These are phyloP conservation scores for Luvunga scandens DNA, from an alignment of 345 rosid genomes.

Conservation along the genomic window DNA sequence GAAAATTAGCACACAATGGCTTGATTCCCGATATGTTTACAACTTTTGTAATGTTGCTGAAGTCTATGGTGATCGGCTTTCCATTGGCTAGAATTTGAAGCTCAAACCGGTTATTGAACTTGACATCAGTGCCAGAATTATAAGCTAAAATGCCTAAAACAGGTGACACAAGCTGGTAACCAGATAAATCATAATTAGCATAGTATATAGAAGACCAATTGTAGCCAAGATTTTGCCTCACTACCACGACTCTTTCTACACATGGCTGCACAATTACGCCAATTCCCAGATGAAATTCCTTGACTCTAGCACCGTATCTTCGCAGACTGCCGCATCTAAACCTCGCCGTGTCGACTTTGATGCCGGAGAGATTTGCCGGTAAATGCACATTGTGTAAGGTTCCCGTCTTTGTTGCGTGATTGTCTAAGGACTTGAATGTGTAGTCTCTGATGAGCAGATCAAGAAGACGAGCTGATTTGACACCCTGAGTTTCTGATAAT, in stretches of 20 bases:
- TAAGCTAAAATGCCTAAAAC: conserved; percentile 81
- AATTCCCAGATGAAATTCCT: conserved; percentile 62
- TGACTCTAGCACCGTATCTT: conserved; percentile 71
- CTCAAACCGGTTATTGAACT: conserved; percentile 50
- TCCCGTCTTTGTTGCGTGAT: conserved; percentile 55
- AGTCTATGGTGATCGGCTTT: conserved; percentile 64
- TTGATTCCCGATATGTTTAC: conserved; percentile 31
- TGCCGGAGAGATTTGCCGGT: conserved; percentile 78
- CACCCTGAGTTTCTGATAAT: conserved; percentile 32
- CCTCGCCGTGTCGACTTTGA: conserved; percentile 55
- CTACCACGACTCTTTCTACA: conserved; percentile 72
- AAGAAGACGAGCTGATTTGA: conserved; percentile 52
- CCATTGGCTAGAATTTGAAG: conserved; percentile 45
- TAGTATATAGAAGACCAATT: conserved; percentile 77
- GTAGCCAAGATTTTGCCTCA: conserved; percentile 63
- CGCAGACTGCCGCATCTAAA: conserved; percentile 89
- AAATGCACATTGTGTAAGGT: conserved; percentile 44
- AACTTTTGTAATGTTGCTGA: conserved; percentile 28
- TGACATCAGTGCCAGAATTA: conserved; percentile 41
- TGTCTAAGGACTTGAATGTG: conserved; percentile 55
- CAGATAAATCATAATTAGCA: conserved; percentile 70
- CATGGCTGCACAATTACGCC: conserved; percentile 76
- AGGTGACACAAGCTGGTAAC: conserved; percentile 74
- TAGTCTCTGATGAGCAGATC: conserved; percentile 81
- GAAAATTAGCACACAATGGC: conserved; percentile 72